These are phyloP conservation scores for Colletotrichum trifolii DNA, from an alignment of 2,329 filamentous ascomycete species.

Conservation along the genomic window DNA sequence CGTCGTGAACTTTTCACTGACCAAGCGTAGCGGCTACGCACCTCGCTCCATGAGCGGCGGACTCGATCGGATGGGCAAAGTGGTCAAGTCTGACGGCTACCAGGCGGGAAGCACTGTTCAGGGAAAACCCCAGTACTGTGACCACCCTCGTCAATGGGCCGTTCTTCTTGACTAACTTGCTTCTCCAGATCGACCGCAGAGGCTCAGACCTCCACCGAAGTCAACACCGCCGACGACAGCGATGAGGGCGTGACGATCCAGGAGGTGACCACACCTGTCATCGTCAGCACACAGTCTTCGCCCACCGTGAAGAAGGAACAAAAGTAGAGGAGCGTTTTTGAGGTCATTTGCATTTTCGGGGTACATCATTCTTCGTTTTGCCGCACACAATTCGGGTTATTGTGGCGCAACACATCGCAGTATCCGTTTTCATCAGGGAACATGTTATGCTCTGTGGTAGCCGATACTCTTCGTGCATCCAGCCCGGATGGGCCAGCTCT, in stretches of 20 bases:
- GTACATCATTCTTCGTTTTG: constrained; percentile 33
- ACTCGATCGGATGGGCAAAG: constrained; percentile 35
- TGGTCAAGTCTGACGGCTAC: constrained; percentile 35
- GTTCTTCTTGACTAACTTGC: constrained; percentile 46
- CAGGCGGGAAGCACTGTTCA: constrained; percentile 35
- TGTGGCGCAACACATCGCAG: constrained; percentile 35
- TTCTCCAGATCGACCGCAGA: constrained; percentile 37
- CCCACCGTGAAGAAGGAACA: constrained; percentile 57
- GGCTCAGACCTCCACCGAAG: constrained; percentile 2
- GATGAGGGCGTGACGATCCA: constrained; percentile 67
- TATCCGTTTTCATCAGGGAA: constrained; percentile 43
- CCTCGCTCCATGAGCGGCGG: constrained; percentile 33
- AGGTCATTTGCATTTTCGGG: constrained; percentile 36
- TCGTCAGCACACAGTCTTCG: constrained; percentile 60
- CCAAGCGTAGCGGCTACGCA: constrained; percentile 20
- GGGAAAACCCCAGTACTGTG: constrained; percentile 37
- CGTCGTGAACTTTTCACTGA: background rate
- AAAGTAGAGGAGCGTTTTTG: constrained; percentile 23
- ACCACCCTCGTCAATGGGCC: constrained; percentile 30
- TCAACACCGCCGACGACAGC: constrained; percentile 57
- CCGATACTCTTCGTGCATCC: constrained; percentile 47
- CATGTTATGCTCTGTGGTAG: constrained; percentile 52
- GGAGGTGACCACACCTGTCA: constrained; percentile 56
- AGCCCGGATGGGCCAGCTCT: constrained; percentile 46
- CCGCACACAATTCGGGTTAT: constrained; percentile 22